Evolutionary conservation across 768 basidiomycete genomes (phyloP).

Genomic region (Leccinum ochraceum): DNA sequence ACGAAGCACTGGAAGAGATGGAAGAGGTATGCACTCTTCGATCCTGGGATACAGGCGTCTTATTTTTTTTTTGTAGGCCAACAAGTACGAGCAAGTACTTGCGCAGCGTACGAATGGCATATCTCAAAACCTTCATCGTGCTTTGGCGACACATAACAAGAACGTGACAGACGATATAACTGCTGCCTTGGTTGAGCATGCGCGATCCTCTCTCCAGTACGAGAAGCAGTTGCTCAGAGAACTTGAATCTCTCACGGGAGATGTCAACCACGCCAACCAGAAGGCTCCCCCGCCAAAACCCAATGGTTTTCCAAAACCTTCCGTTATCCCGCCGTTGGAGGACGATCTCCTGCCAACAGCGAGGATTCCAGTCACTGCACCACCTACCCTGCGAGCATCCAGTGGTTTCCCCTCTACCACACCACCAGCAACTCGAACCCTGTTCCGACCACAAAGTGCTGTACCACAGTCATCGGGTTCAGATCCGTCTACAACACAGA

Average conservation of each 20-base stretch:
- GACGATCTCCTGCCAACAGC: conserved; percentile 46
- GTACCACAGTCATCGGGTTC: conserved; percentile 54
- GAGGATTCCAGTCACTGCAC: conserved; percentile 22
- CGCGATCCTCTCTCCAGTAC: conserved; percentile 88
- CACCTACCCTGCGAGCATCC: conserved; percentile 22
- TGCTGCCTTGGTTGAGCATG: conserved; percentile 88
- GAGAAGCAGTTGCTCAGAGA: conserved; percentile 88
- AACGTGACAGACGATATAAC: conserved; percentile 92
- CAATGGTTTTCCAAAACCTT: conserved; percentile 60
- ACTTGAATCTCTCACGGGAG: conserved; percentile 78
- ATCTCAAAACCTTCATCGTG: conserved; percentile 88
- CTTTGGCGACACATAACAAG: conserved; percentile 81
- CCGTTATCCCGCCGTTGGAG: conserved; percentile 62
- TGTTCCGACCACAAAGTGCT: conserved; percentile 32
- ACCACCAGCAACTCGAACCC: conserved; percentile 21
- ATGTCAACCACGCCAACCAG: conserved; percentile 68
- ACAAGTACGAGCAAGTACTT: conserved; percentile 84
- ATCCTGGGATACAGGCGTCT: not conserved
- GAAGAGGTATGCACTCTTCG: conserved; percentile 65
- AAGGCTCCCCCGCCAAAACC: conserved; percentile 49
- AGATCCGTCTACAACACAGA: conserved; percentile 48
- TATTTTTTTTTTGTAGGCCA: conserved; percentile 57
- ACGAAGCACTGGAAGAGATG: conserved; percentile 89
- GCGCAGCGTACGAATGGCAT: conserved; percentile 89
- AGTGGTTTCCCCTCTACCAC: conserved; percentile 22